phyloP scores from a whole-genome alignment of 2,329 filamentous ascomycete genomes.

The Myriosclerotinia curreyana region DNA sequence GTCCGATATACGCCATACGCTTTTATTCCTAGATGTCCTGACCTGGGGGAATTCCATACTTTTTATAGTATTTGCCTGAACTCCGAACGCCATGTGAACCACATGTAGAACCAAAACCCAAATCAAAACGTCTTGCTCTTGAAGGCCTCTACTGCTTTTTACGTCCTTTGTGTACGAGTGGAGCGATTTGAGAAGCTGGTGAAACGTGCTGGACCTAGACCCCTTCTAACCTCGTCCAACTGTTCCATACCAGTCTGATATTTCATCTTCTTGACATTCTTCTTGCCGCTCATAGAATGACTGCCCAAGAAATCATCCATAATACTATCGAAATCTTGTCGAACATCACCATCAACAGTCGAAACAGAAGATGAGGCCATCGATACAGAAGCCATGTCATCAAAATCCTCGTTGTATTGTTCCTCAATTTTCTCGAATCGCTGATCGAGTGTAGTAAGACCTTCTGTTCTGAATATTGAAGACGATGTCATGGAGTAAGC shows the following conservation, averaged over 20 bases:
- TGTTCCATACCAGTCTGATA: constrained; percentile 80
- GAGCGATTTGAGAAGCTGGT: constrained; percentile 10
- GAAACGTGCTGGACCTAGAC: constrained; percentile 73
- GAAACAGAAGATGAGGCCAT: constrained; percentile 64
- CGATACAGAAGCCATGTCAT: constrained; percentile 60
- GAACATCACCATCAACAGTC: constrained; percentile 63
- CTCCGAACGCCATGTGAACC: constrained; percentile 12
- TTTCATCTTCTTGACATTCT: constrained; percentile 74
- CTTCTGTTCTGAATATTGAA: constrained; percentile 81
- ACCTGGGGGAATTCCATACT: constrained; percentile 11
- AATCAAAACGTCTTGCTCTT: constrained; percentile 2
- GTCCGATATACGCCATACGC: constrained; percentile 9
- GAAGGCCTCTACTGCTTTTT: background rate
- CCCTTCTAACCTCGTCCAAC: constrained; percentile 82
- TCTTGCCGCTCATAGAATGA: constrained; percentile 69
- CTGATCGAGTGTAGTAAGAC: constrained; percentile 78
- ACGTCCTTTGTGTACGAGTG: constrained; percentile 31
- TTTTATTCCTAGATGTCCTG: constrained; percentile 7
- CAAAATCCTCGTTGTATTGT: constrained; percentile 64
- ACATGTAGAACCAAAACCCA: background rate
- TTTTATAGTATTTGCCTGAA: constrained; percentile 11
- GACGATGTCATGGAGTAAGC: constrained; percentile 91
- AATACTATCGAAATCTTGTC: constrained; percentile 81
- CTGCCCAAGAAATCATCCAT: constrained; percentile 88
- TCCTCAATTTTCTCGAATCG: constrained; percentile 91